phyloP scores from a whole-genome alignment of 441 rosid species.

The Cnidoscolus chayamansa region DNA sequence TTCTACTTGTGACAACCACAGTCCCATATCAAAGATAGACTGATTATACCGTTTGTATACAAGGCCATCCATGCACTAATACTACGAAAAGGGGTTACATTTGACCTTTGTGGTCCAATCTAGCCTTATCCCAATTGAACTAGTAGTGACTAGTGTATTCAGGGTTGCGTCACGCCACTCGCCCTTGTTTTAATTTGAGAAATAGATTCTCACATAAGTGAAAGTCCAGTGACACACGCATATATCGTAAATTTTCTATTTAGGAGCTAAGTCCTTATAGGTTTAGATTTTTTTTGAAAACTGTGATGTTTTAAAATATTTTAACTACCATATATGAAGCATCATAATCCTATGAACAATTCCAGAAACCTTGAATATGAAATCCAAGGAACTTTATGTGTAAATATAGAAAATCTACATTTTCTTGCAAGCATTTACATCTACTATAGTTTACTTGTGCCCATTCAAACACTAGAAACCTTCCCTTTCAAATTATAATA shows the following conservation, averaged over 20 bases:
- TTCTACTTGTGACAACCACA: neutral
- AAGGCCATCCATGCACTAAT: neutral
- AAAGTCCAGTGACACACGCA: neutral
- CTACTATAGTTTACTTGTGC: neutral
- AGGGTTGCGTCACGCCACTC: neutral
- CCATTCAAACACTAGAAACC: neutral
- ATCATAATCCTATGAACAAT: neutral
- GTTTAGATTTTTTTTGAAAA: neutral
- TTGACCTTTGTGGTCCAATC: neutral
- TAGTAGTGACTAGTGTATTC: neutral
- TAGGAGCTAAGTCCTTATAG: neutral
- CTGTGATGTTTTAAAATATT: neutral
- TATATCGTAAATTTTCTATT: neutral
- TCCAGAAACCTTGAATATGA: neutral
- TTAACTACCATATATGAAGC: neutral
- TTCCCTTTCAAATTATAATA: neutral
- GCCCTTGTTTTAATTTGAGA: neutral
- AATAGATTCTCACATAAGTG: neutral
- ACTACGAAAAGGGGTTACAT: neutral
- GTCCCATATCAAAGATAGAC: neutral
- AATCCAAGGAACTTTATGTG: neutral
- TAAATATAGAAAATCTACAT: neutral
- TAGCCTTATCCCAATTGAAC: neutral
- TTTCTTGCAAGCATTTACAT: conserved; percentile 2
- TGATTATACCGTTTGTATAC: neutral